Conservation (phyloP, 805 yeast genomes). For the Spencermartinsiella europaea region DNA sequence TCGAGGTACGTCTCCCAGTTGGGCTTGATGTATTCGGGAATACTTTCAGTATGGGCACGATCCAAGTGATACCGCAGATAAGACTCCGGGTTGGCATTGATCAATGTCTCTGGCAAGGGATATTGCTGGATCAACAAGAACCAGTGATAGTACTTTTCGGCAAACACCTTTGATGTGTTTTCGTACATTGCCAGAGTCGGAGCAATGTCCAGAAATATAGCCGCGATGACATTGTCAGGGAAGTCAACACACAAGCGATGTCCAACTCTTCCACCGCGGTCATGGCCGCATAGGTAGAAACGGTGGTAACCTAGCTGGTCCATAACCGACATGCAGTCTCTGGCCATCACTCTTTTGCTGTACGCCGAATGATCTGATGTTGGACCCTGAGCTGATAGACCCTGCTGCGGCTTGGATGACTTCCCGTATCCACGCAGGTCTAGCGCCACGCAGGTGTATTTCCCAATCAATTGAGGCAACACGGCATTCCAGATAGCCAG, state of each 20-base stretch:
- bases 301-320: constrained; percentile 2
- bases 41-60: not conserved
- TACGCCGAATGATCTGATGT: constrained; percentile 9
- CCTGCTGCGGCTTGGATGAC: constrained; percentile 12
- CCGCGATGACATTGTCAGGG: constrained; percentile 9
- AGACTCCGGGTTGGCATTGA: constrained; percentile 10
- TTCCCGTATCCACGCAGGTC: constrained; percentile 17
- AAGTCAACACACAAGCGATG: constrained; percentile 14
- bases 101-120: constrained; percentile 15
- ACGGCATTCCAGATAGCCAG: constrained; percentile 13
- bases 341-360: constrained; percentile 13
- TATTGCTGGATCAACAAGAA: constrained; percentile 16
- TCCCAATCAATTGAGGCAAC: constrained; percentile 6
- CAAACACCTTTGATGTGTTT: constrained; percentile 11
- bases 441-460: constrained; percentile 10
- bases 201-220: constrained; percentile 12
- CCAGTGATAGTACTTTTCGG: constrained; percentile 15
- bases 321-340: constrained; percentile 14
- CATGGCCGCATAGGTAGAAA: constrained; percentile 17
- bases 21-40: constrained; percentile 5
- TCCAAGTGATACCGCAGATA: constrained; percentile 3
- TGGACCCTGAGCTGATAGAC: no score
- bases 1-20: constrained; percentile 5
- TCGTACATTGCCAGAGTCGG: constrained; percentile 17
- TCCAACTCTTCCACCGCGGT: constrained; percentile 17